A percentile compares a stretch with the other conserved stretches of the same genome.
Evolutionary conservation across 805 yeast species (phyloP).

Genomic region (Ogataea polymorpha): DNA sequence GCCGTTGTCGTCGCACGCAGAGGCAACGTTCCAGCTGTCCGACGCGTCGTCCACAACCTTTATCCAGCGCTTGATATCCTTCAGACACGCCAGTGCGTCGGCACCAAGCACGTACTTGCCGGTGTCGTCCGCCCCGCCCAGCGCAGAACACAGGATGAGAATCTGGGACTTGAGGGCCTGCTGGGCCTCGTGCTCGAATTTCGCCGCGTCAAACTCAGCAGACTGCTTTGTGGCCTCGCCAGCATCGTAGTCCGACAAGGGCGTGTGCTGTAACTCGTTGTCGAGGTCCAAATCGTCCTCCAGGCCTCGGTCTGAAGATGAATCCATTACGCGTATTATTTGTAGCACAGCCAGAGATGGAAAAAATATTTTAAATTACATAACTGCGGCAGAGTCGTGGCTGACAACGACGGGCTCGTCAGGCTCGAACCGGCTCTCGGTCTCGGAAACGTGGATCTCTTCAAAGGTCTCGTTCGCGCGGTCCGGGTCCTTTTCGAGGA

Average conservation of each 20-base stretch:
- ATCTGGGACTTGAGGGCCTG: slow-evolving; percentile 64
- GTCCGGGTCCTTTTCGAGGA: slow-evolving; percentile 13
- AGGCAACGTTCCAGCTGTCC: slow-evolving; percentile 74
- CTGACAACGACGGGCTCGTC: slow-evolving; percentile 22
- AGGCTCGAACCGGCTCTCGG: slow-evolving; percentile 13
- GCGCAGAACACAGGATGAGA: slow-evolving; percentile 76
- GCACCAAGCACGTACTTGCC: slow-evolving; percentile 71
- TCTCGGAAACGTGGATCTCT: slow-evolving; percentile 19
- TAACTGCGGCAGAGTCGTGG: slow-evolving; percentile 8
- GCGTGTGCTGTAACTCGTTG: slow-evolving; percentile 6
- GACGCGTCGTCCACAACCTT: slow-evolving; percentile 74
- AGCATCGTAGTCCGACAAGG: slow-evolving; percentile 17
- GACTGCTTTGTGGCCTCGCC: slow-evolving; percentile 4
- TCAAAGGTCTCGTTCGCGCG: slow-evolving; percentile 28
- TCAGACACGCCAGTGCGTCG: slow-evolving; percentile 81
- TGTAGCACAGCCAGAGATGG: slow-evolving; percentile 4
- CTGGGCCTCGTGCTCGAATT: slow-evolving; percentile 22
- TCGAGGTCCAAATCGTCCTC: slow-evolving; percentile 26
- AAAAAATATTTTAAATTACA: slow-evolving; percentile 1
- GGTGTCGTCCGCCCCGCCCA: slow-evolving; percentile 84
- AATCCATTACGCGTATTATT: slow-evolving; percentile 9
- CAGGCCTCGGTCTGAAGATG: slow-evolving; percentile 22
- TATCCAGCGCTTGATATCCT: slow-evolving; percentile 87
- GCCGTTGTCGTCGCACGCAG: slow-evolving; percentile 80
- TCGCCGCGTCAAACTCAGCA: slow-evolving; percentile 6